phyloP scores from a whole-genome alignment of 73 alveolate genomes.

The Loxodes magnus region DNA sequence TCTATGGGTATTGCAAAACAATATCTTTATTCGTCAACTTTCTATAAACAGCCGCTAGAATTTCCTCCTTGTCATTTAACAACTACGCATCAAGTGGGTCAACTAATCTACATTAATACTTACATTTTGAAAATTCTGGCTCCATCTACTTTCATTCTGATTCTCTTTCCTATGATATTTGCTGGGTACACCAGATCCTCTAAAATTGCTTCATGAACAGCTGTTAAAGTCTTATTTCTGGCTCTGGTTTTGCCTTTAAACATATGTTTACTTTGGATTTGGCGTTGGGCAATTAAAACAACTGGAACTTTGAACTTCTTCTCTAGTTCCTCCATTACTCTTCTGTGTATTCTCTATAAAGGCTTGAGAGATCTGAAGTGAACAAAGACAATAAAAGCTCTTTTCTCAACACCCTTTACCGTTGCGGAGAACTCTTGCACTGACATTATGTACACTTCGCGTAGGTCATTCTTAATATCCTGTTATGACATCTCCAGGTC shows the following conservation, averaged over 20 bases:
- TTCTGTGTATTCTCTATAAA: conserved; percentile 32
- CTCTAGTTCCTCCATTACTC: conserved; percentile 30
- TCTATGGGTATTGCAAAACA: conserved; percentile 38
- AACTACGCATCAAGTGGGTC: conserved; percentile 51
- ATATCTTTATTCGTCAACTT: conserved; percentile 77
- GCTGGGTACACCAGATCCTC: conserved; percentile 69
- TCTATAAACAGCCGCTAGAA: conserved; percentile 61
- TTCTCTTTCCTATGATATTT: conserved; percentile 43
- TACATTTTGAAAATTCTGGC: conserved; percentile 4
- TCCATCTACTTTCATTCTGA: conserved; percentile 18
- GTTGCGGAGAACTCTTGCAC: conserved; percentile 32
- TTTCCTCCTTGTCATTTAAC: conserved; percentile 71
- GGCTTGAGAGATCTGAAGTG: conserved; percentile 33
- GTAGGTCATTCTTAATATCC: conserved; percentile 32
- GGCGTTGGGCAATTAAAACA: conserved; percentile 26
- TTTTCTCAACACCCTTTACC: conserved; percentile 1
- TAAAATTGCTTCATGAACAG: conserved; percentile 69
- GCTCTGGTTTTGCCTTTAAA: conserved; percentile 30
- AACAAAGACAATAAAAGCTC: conserved; percentile 30
- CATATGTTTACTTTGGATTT: conserved; percentile 23
- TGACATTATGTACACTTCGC: conserved; percentile 25
- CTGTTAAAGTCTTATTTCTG: conserved; percentile 44
- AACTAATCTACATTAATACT: too few species aligned
- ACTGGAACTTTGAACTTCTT: conserved; percentile 38
- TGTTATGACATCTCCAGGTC: conserved; percentile 19